Conservation (phyloP, 2,329 filamentous ascomycete species). For the Sporothrix globosa region DNA sequence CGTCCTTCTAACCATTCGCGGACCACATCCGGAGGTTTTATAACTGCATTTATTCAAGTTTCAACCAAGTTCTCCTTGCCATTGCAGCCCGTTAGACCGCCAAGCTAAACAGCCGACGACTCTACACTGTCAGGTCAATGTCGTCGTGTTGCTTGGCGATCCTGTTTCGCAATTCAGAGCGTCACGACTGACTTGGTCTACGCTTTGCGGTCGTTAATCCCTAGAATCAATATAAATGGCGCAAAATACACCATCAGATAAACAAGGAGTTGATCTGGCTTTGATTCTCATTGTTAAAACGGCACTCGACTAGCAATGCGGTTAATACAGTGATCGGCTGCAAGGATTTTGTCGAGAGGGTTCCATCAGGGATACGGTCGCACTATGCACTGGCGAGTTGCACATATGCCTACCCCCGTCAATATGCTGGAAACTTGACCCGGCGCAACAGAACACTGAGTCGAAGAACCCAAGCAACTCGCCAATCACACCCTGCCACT, state of each 20-base stretch:
- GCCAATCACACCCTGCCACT: constrained; percentile 23
- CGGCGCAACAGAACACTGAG: constrained; percentile 31
- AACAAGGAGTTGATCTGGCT: neutral
- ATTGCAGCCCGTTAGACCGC: neutral
- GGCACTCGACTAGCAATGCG: constrained; percentile 22
- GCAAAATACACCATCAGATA: neutral
- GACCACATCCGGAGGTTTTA: constrained; percentile 20
- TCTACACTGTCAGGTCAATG: neutral
- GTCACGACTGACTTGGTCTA: neutral
- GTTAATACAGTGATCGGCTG: constrained; percentile 31
- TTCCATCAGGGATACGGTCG: constrained; percentile 32
- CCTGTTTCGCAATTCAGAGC: constrained; percentile 9
- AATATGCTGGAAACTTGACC: constrained; percentile 28
- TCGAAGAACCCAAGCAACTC: constrained; percentile 28
- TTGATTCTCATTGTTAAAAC: neutral
- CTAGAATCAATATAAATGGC: neutral
- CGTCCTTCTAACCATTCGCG: neutral
- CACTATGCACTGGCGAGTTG: constrained; percentile 33
- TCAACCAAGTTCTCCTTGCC: constrained; percentile 15
- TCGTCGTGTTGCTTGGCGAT: constrained; percentile 1
- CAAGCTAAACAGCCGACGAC: neutral
- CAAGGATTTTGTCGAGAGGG: constrained; percentile 25
- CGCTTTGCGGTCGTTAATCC: neutral
- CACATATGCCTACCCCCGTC: constrained; percentile 34
- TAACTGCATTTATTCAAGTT: constrained; percentile 28